Base-by-base conservation (phyloP, 805 yeast genomes). In the Clavispora phyllophila region DNA sequence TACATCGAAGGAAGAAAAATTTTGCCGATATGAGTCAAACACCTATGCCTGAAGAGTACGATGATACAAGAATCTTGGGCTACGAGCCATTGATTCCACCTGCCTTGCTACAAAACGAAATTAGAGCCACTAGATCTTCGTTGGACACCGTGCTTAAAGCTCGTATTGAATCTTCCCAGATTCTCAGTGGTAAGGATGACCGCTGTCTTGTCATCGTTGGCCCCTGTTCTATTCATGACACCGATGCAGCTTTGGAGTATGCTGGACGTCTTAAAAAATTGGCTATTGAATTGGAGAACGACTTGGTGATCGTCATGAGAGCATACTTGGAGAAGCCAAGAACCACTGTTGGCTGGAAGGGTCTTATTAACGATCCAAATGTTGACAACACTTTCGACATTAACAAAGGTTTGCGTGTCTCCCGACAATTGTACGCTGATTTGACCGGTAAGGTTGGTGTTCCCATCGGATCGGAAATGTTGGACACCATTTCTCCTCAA, bases 261-360 rank as follows among this genome's bases (percentile, higher is more conserved):
- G 87, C 91, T 56, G 70, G 73, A 27, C 72, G 81, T 56, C 76
- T 91, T 44, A 66, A 77, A 35, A 72, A 70, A 42, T 61, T 83
- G 28, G 68, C 84, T 34, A 79, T 79, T 43, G 74, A 80, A 58
- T 72, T 85, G 49, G 73, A 82, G 50, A 81, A 78, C 37, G 96
- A 91, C 54, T 74, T 93, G 46, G 78, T 82, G 44, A 82, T 93
- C 45, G 83, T 93, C 48, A 93, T 93, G 99, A 82, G 99, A 70
- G 98, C 98, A 3, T 93, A 93, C 72, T 75, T 93, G 58, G 99
- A 91, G 66, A 91, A 91, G 69, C 99, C 99, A 56, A 82, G 99
- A 70, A 91, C 99, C 40, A 91, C 98, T 23, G 98, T 93, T 36
- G 99, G 99, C 46, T 91, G 99, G 99, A 91, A 91, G 70, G 99